These are phyloP conservation scores for Neofusicoccum parvum DNA, from an alignment of 2,329 filamentous ascomycete genomes.

Conservation along the genomic window DNA sequence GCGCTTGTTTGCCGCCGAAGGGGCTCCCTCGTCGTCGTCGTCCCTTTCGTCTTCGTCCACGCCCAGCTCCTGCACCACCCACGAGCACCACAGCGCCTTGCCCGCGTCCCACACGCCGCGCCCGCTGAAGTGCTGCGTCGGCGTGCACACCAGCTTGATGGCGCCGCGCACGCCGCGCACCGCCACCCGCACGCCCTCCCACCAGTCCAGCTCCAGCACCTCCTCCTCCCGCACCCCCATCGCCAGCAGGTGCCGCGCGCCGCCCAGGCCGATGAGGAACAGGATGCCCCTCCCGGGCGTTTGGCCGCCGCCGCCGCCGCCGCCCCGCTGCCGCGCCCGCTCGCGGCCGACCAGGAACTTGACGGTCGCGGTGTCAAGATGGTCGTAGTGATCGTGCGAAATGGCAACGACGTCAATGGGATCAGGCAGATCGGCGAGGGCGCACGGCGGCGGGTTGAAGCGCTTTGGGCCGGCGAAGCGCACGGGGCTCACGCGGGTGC, in stretches of 20 bases:
- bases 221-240: slow-evolving; percentile 41
- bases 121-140: slow-evolving; percentile 52
- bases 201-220: slow-evolving; percentile 55
- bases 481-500: slow-evolving; percentile 51
- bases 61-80: slow-evolving; percentile 40
- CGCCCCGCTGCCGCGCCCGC: neutral
- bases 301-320: too few species aligned
- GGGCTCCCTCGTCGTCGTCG: too few species aligned
- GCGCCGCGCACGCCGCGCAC: slow-evolving; percentile 39
- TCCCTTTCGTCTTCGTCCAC: neutral
- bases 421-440: slow-evolving; percentile 52
- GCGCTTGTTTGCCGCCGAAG: neutral
- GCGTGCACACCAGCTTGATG: slow-evolving; percentile 48
- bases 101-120: slow-evolving; percentile 44
- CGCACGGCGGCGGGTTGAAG: slow-evolving; percentile 55
- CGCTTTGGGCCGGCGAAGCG: slow-evolving; percentile 53
- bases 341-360: slow-evolving; percentile 27
- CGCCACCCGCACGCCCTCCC: slow-evolving; percentile 45
- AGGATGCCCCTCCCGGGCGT: neutral
- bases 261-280: slow-evolving; percentile 47
- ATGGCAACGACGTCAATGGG: slow-evolving; percentile 54
- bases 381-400: slow-evolving; percentile 61
- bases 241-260: slow-evolving; percentile 40
- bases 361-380: slow-evolving; percentile 53
- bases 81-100: slow-evolving; percentile 53